Evolutionary conservation across 1,284 basidiomycete species (phyloP).

Genomic region (Butyriboletus appendiculatus): DNA sequence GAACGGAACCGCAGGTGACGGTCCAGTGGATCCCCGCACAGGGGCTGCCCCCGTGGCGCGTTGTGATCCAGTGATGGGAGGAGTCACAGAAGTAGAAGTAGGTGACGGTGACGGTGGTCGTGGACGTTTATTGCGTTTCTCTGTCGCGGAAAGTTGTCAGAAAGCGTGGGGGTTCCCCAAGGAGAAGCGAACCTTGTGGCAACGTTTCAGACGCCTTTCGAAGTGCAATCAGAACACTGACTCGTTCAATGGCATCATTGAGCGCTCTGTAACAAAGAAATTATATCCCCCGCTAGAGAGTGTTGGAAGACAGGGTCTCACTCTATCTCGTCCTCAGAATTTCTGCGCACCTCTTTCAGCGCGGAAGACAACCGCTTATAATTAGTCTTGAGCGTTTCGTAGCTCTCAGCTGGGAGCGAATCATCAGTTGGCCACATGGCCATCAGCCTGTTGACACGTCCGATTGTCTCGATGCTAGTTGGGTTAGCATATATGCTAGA

Average conservation of each 20-base stretch:
- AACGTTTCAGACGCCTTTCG: conserved; percentile 64
- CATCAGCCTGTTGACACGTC: conserved; percentile 69
- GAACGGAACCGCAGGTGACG: conserved; percentile 51
- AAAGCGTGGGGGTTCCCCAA: background rate
- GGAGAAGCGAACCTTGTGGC: conserved; percentile 48
- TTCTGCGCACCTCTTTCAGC: conserved; percentile 59
- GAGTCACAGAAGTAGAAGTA: conserved; percentile 41
- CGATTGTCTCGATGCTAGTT: conserved; percentile 57
- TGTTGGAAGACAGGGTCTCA: conserved; percentile 36
- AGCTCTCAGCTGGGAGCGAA: conserved; percentile 61
- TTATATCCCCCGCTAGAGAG: conserved; percentile 13
- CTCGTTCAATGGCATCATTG: conserved; percentile 66
- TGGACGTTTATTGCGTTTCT: conserved; percentile 76
- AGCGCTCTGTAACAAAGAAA: conserved; percentile 51
- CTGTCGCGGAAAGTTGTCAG: conserved; percentile 32
- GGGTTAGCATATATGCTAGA: conserved; percentile 54
- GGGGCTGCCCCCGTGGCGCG: conserved; percentile 51
- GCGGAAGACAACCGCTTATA: conserved; percentile 63
- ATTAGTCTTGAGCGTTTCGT: conserved; percentile 60
- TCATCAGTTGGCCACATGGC: conserved; percentile 72
- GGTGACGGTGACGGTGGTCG: conserved; percentile 66
- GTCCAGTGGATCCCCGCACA: conserved; percentile 53
- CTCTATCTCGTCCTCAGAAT: conserved; percentile 65
- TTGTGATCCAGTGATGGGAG: conserved; percentile 38
- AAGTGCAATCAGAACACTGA: conserved; percentile 68